Evolutionary conservation across 331 rosid genomes (phyloP).

Genomic region (Pyrus hybrid): DNA sequence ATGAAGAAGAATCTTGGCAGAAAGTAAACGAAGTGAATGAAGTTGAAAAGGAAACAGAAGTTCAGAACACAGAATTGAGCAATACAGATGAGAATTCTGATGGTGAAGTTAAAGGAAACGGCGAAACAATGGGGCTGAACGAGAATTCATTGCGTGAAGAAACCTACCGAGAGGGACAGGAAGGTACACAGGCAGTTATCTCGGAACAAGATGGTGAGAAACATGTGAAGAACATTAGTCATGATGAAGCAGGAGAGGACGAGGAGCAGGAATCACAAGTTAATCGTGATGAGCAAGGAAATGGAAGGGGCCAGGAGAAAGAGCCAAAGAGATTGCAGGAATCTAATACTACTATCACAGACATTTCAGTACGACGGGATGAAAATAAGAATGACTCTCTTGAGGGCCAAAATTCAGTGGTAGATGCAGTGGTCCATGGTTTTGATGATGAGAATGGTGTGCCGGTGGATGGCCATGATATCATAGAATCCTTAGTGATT

Average conservation of each 20-base stretch:
- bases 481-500: neutral
- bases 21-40: neutral
- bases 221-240: neutral
- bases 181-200: neutral
- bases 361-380: neutral
- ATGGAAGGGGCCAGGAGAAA: neutral
- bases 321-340: neutral
- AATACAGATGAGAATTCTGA: neutral
- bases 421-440: conserved; percentile 1
- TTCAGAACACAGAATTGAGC: neutral
- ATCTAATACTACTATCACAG: neutral
- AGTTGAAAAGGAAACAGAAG: neutral
- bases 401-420: neutral
- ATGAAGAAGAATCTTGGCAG: neutral
- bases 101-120: neutral
- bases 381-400: neutral
- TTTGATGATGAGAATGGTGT: conserved; percentile 14
- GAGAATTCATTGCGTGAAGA: neutral
- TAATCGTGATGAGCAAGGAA: neutral
- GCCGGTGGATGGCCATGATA: neutral
- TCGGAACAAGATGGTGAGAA: neutral
- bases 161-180: neutral
- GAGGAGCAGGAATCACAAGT: neutral
- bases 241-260: neutral
- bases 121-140: neutral